phyloP scores from a whole-genome alignment of 2,329 filamentous ascomycete species.

The Fusarium compactum region DNA sequence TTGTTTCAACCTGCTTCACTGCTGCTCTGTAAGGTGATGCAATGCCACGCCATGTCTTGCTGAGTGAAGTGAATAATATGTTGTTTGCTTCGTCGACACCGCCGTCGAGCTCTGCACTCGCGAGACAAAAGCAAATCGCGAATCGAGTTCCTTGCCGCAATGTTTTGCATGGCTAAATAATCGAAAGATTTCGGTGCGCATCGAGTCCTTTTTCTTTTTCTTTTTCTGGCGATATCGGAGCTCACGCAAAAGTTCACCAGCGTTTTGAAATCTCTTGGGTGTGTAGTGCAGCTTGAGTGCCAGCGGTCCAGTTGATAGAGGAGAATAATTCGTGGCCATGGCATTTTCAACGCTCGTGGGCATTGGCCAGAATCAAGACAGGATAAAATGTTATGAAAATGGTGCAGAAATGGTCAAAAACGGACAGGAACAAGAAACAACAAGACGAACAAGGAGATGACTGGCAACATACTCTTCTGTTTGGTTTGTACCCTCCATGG shows the following conservation, averaged over 20 bases:
- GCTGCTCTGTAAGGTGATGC: slow-evolving; percentile 35
- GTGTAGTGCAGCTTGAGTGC: slow-evolving; percentile 2
- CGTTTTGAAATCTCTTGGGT: not conserved
- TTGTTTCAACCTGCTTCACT: slow-evolving; percentile 41
- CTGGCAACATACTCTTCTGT: slow-evolving; percentile 53
- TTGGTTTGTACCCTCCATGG: slow-evolving; percentile 66
- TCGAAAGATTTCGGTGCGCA: slow-evolving; percentile 13
- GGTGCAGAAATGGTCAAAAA: not conserved
- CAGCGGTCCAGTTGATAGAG: slow-evolving; percentile 1
- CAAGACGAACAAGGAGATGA: slow-evolving; percentile 9
- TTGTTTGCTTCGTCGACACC: slow-evolving; percentile 24
- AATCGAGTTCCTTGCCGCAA: not conserved
- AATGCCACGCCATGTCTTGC: slow-evolving; percentile 31
- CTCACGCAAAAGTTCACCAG: slow-evolving; percentile 8
- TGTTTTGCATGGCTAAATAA: slow-evolving; percentile 6
- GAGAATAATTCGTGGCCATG: not conserved
- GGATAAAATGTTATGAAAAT: not conserved
- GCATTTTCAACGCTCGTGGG: not conserved
- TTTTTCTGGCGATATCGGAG: slow-evolving; percentile 4
- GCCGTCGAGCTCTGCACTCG: slow-evolving; percentile 2
- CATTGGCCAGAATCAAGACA: not conserved
- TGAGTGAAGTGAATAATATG: slow-evolving; percentile 21
- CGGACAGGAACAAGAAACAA: not conserved
- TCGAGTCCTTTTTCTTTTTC: not conserved
- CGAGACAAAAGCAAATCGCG: slow-evolving; percentile 7